Evolutionary conservation across 257 asterid genomes (phyloP), one percentile per base, ranked within the genome.

Genomic region (Linderniella brevidens): DNA sequence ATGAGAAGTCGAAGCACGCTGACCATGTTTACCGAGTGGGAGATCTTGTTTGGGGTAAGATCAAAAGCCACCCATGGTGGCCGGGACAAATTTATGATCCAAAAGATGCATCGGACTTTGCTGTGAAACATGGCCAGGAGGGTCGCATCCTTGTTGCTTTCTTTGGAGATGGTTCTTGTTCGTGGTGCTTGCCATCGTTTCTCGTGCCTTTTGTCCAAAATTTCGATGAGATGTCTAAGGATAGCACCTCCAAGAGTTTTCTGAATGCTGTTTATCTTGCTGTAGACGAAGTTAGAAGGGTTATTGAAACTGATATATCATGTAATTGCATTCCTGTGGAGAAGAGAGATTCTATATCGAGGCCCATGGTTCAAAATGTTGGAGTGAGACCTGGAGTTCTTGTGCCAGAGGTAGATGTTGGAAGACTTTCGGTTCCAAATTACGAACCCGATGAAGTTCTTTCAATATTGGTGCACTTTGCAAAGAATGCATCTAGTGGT

Each of bases 11-110:
- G 60, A 66, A 52, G 58, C 58, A 46, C 18, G 13, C 19, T 35
- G 50, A 62, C 32, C 60, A 60, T 12, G 68, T 11, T 4, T 84
- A 70, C 60, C 59, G 59, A 12, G 92, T 68, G 1, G 98, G 98
- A 36, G 98, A 90, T 50, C 58, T 84, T 17, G 96, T 90, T 3
- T 90, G 98, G 98, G 92, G 80, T 5, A 84, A 84, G 67, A 63
- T 80, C 9, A 84, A 60, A 67, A 59, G 75, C 47, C 86, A 84
- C 55, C 92, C 93, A 0, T 84, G 96, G 96, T 90, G 93, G 93
- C 98, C 98, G 0, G 96, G 93, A 4, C 85, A 80, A 61, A 55
- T 90, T 20, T 79, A 77, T 42, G 87, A 84, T 48, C 49, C 76
- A 9, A 57, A 49, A 0, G 64, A 77, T 60, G 98, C 93, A 29